phyloP scores from a whole-genome alignment of 495 filamentous ascomycete genomes.

The Xylaria sp. region DNA sequence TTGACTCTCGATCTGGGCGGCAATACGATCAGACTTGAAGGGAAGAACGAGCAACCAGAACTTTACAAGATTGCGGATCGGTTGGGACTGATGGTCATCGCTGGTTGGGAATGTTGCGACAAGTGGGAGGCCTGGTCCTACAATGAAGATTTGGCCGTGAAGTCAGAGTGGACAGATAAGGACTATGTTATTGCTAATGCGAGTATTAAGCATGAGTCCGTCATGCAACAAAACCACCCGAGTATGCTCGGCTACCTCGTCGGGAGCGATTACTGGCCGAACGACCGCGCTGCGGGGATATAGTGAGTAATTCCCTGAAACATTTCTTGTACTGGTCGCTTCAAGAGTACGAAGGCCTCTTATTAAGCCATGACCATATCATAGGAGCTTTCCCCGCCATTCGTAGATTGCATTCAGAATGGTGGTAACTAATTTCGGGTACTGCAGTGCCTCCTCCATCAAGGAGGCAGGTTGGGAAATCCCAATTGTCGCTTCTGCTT shows the following conservation, averaged over 20 bases:
- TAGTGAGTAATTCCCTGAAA: conserved; percentile 40
- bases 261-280: conserved; percentile 69
- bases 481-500: conserved; percentile 65
- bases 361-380: neutral
- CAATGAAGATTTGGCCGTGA: conserved; percentile 59
- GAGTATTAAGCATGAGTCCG: conserved; percentile 65
- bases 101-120: conserved; percentile 74
- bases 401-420: too few species aligned
- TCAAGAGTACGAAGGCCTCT: neutral
- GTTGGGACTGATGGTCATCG: conserved; percentile 66
- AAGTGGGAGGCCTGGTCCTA: conserved; percentile 74
- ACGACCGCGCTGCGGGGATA: conserved; percentile 59
- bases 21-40: conserved; percentile 69
- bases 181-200: conserved; percentile 63
- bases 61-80: conserved; percentile 64
- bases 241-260: conserved; percentile 63
- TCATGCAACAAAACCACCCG: conserved; percentile 65
- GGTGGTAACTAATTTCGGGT: neutral
- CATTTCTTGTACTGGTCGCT: neutral
- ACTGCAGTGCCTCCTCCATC: conserved; percentile 47
- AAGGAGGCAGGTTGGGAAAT: conserved; percentile 60
- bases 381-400: neutral
- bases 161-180: conserved; percentile 53
- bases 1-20: conserved; percentile 65
- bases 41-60: conserved; percentile 68